Conservation (phyloP, 768 basidiomycete species). For the Megacollybia marginata region DNA sequence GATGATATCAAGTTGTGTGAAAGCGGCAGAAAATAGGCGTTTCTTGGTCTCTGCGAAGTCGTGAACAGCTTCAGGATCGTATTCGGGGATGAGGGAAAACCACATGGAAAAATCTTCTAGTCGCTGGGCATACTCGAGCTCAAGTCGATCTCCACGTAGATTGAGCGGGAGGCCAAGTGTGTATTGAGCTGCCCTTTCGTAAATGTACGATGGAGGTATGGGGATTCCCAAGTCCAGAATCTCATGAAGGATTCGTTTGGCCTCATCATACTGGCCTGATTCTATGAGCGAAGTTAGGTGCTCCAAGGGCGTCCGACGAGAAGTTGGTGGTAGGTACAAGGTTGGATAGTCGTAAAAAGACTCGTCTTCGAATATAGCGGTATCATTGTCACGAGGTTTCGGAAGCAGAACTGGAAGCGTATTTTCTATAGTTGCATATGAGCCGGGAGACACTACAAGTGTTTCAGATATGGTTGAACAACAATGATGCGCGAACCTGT, state of each 20-base stretch:
- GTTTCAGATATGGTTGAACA: too few species aligned
- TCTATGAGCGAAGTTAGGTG: slow-evolving; percentile 17
- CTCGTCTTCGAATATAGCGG: slow-evolving; percentile 27
- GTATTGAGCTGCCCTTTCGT: slow-evolving; percentile 19
- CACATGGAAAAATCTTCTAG: slow-evolving; percentile 2
- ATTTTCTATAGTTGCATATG: slow-evolving; percentile 11
- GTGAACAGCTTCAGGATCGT: neutral
- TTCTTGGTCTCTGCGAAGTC: slow-evolving; percentile 15
- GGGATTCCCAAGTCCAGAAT: slow-evolving; percentile 18
- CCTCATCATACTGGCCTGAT: slow-evolving; percentile 18
- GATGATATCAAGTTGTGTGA: slow-evolving; percentile 20
- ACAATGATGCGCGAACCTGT: too few species aligned
- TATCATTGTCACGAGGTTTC: slow-evolving; percentile 13
- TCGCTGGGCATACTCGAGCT: neutral
- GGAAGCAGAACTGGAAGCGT: slow-evolving; percentile 23
- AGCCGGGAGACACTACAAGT: neutral
- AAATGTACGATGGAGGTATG: slow-evolving; percentile 23
- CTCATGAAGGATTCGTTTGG: slow-evolving; percentile 23
- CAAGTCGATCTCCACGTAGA: neutral
- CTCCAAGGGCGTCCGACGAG: slow-evolving; percentile 2
- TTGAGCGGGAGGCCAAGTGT: slow-evolving; percentile 7
- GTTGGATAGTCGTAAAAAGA: slow-evolving; percentile 16
- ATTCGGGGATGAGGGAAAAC: slow-evolving; percentile 3
- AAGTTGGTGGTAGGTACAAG: neutral
- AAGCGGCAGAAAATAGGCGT: slow-evolving; percentile 15